phyloP scores from a whole-genome alignment of 768 basidiomycete genomes.

The Kwoniella dendrophila region DNA sequence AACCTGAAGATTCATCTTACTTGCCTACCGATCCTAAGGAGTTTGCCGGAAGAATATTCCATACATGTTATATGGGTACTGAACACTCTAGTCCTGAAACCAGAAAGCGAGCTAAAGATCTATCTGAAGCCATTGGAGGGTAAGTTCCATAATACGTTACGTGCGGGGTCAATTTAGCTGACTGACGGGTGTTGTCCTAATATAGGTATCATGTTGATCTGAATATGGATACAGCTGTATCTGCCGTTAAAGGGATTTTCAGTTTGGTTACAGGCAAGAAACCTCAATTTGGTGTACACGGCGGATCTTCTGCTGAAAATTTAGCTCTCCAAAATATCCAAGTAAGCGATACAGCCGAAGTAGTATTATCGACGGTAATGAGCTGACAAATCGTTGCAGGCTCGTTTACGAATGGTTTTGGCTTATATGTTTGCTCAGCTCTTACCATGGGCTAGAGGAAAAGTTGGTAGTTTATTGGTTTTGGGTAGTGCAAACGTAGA shows the following conservation, averaged over 20 bases:
- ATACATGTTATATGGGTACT: constrained; percentile 99
- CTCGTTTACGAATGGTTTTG: constrained; percentile 89
- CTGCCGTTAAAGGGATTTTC: constrained; percentile 81
- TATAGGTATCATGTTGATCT: constrained; percentile 86
- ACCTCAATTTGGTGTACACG: constrained; percentile 80
- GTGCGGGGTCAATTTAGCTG: not conserved
- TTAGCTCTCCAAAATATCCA: constrained; percentile 97
- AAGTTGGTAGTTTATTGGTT: constrained; percentile 81
- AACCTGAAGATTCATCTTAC: constrained; percentile 77
- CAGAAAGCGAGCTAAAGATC: constrained; percentile 76
- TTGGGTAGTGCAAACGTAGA: constrained; percentile 99
- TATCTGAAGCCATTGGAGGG: constrained; percentile 89
- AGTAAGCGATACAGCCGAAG: constrained; percentile 55
- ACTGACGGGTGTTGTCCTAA: constrained; percentile 2
- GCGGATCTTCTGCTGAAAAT: constrained; percentile 85
- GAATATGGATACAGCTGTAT: constrained; percentile 92
- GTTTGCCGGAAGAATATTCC: constrained; percentile 83
- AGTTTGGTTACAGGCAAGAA: constrained; percentile 72
- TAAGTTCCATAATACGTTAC: constrained; percentile 49
- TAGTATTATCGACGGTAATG: not conserved
- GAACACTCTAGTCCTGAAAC: constrained; percentile 92
- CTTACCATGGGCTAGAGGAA: constrained; percentile 85
- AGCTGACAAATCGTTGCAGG: constrained; percentile 59
- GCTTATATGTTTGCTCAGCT: constrained; percentile 94
- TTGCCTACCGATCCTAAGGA: constrained; percentile 84